Conservation (phyloP, 768 basidiomycete species). For the Leccinum sublutescens region DNA sequence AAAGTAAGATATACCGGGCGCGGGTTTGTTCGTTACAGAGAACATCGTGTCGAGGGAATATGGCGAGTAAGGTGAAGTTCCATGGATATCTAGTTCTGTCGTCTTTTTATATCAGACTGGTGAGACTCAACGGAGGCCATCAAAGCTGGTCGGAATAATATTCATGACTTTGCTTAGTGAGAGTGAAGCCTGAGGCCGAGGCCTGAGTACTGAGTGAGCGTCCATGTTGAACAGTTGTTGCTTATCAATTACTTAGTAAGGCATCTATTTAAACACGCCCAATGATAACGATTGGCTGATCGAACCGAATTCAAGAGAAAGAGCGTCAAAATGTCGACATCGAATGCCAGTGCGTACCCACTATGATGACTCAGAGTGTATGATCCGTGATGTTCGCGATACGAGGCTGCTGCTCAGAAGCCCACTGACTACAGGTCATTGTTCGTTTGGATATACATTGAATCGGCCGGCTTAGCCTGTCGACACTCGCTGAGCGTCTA, state of each 20-base stretch:
- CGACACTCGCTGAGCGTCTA: not conserved
- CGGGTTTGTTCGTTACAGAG: slow-evolving; percentile 35
- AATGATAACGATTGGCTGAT: not conserved
- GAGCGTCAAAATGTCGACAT: not conserved
- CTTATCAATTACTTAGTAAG: not conserved
- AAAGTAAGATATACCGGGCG: slow-evolving; percentile 44
- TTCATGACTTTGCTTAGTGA: not conserved
- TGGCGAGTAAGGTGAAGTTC: not conserved
- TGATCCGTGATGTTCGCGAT: not conserved
- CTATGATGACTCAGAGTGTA: not conserved
- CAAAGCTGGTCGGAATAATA: not conserved
- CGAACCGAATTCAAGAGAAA: not conserved
- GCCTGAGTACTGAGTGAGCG: too few species aligned
- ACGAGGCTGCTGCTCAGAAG: not conserved
- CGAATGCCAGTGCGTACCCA: not conserved
- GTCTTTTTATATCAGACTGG: slow-evolving; percentile 4
- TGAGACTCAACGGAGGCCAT: not conserved
- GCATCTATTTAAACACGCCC: not conserved
- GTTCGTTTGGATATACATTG: not conserved
- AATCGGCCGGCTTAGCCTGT: not conserved
- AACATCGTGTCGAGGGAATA: slow-evolving; percentile 2
- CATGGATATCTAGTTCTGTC: not conserved
- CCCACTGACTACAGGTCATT: not conserved
- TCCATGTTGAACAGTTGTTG: not conserved
- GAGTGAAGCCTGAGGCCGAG: not conserved